Conservation (phyloP, 2,329 filamentous ascomycete species). For the Xylaria sp. region DNA sequence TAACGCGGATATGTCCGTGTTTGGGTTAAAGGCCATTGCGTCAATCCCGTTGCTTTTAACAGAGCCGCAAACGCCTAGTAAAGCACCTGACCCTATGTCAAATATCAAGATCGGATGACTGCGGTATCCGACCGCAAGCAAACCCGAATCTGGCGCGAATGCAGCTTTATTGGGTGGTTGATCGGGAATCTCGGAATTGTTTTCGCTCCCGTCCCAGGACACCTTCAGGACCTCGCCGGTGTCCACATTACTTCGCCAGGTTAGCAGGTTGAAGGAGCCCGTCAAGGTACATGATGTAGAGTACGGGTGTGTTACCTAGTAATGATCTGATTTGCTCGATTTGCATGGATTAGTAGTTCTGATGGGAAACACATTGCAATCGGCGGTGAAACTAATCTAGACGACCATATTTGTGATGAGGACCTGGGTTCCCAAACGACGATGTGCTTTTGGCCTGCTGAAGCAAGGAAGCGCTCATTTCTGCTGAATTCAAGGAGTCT, state of each 20-base stretch:
- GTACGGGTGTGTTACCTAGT: slow-evolving; percentile 23
- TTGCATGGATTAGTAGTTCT: slow-evolving; percentile 19
- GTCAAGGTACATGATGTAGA: slow-evolving; percentile 15
- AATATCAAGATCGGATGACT: slow-evolving; percentile 41
- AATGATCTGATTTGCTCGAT: slow-evolving; percentile 25
- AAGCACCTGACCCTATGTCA: slow-evolving; percentile 37
- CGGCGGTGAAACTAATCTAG: slow-evolving; percentile 24
- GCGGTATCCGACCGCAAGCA: slow-evolving; percentile 44
- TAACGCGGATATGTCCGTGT: slow-evolving; percentile 41
- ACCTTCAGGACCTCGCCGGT: slow-evolving; percentile 30
- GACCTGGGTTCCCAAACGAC: slow-evolving; percentile 28
- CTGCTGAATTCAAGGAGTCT: slow-evolving; percentile 43
- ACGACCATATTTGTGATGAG: slow-evolving; percentile 27
- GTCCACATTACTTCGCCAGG: slow-evolving; percentile 26
- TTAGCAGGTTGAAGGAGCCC: slow-evolving; percentile 22
- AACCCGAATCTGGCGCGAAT: slow-evolving; percentile 29
- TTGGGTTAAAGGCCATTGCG: slow-evolving; percentile 45
- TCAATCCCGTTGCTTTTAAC: slow-evolving; percentile 41
- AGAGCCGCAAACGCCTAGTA: slow-evolving; percentile 36
- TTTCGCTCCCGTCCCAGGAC: slow-evolving; percentile 17
- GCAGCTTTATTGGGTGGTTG: slow-evolving; percentile 27
- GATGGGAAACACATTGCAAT: slow-evolving; percentile 28
- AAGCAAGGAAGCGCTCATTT: slow-evolving; percentile 37
- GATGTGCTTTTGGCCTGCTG: slow-evolving; percentile 28
- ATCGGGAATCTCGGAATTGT: slow-evolving; percentile 26